Percentiles rank a stretch among this genome's conserved stretches.
Conservation (phyloP, 495 filamentous ascomycete genomes). For the Glarea lozoyensis region DNA sequence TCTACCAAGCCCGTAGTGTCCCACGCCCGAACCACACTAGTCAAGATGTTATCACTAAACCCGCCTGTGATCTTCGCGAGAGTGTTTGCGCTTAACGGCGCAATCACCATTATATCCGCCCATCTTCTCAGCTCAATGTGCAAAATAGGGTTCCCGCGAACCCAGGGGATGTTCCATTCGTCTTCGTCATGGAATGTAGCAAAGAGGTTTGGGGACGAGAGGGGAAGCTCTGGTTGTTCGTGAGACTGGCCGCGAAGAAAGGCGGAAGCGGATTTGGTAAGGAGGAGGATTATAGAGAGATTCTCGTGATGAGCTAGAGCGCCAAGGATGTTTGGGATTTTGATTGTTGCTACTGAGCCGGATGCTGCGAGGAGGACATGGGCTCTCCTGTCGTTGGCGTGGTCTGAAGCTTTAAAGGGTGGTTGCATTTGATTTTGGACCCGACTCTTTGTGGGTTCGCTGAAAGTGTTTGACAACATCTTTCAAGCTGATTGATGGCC, state of each 20-base stretch:
- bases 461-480: too few relatives aligned
- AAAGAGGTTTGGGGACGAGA: constrained; percentile 54
- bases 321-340: constrained; percentile 63
- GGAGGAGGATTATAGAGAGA: constrained; percentile 69
- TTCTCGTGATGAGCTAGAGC: constrained; percentile 42
- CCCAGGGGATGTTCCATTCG: constrained; percentile 74
- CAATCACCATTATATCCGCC: constrained; percentile 75
- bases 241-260: constrained; percentile 62
- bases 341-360: constrained; percentile 80
- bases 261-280: constrained; percentile 59
- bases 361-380: constrained; percentile 76
- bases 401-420: constrained; percentile 9
- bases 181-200: constrained; percentile 67
- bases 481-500: too few relatives aligned
- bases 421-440: neutral
- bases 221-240: constrained; percentile 57
- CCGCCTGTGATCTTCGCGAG: constrained; percentile 70
- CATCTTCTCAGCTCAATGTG: constrained; percentile 79
- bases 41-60: constrained; percentile 57
- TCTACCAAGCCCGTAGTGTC: constrained; percentile 62
- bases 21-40: constrained; percentile 78
- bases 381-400: constrained; percentile 49
- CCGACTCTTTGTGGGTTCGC: too few relatives aligned
- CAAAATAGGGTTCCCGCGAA: constrained; percentile 55
- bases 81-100: constrained; percentile 70